Base-by-base conservation (phyloP, 1,284 basidiomycete genomes). In the Malassezia dermatis region DNA sequence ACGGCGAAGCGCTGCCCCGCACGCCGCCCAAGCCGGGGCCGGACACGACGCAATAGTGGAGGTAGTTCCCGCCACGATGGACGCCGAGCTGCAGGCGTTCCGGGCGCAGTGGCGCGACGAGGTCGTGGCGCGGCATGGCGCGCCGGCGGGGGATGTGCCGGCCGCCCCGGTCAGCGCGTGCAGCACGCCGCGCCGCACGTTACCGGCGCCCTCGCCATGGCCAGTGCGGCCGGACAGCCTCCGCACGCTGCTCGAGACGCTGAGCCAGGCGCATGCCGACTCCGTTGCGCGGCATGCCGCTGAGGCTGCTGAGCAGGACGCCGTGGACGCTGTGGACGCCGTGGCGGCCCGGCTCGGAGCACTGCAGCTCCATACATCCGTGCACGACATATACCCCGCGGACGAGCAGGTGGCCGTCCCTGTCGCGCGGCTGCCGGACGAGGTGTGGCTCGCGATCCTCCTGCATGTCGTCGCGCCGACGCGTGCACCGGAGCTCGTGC, bases 381-480 rank as follows among this genome's bases (percentile, higher is more conserved):
- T 27, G 24, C 41, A 43, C 17, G 41, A 32, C 8, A 24, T 56
- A 13, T 46, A 56, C 40, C 31, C 48, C 27, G 54, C 54, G 5
- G 66, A 72, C 49, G 19, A n/a, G 23, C n/a, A 31, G 21, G 65
- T 64, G 28, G 62, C 65, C 15, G 46, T 51, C 41, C 51, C 57
- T 6, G 56, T 62, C 13, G 58, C 55, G 5, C 59, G 50, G 10
- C 46, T 73, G 8, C 71, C 71, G 0, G 69, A 72, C 40, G 71
- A 73, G 40, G 28, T 73, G 1, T 57, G 70, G 39, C 39, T 70
- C 23, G 49, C 56, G 37, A 63, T 73, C 28, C 45, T 69, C 4
- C 32, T 47, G 21, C 58, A 63, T 50, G 46, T 69, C 31, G 46
- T 34, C 28, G 42, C 3, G 39, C 34, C 47, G 17, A 30, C 19